Evolutionary conservation across 148 eudicot species (phyloP).

Genomic region (Fagopyrum homotropicum): DNA sequence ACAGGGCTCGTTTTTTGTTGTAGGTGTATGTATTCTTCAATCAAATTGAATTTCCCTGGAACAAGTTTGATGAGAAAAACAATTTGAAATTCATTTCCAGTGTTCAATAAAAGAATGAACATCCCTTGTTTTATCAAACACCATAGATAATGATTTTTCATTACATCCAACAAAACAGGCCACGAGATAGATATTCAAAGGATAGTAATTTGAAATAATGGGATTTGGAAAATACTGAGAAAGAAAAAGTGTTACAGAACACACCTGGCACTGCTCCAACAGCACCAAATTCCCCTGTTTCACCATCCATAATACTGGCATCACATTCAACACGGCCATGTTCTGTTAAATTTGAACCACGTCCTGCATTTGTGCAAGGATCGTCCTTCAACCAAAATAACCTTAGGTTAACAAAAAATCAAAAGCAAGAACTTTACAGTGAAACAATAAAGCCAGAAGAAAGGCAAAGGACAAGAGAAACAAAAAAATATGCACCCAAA

Average conservation of each 20-base stretch:
- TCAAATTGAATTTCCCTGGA: background rate
- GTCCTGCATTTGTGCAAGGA: conserved; percentile 89
- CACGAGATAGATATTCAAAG: background rate
- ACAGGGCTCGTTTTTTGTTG: background rate
- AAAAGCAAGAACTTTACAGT: background rate
- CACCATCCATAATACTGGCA: conserved; percentile 91
- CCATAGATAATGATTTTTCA: background rate
- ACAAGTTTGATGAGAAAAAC: background rate
- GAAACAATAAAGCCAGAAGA: background rate
- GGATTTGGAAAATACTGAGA: background rate
- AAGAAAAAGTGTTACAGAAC: conserved; percentile 6
- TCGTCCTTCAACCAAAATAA: conserved; percentile 55
- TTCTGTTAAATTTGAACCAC: conserved; percentile 95
- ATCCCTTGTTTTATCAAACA: background rate
- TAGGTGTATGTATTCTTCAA: background rate
- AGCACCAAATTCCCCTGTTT: conserved; percentile 82
- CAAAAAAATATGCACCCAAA: background rate
- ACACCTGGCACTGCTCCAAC: conserved; percentile 97
- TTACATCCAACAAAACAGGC: background rate
- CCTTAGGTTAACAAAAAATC: conserved; percentile 4
- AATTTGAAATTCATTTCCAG: background rate
- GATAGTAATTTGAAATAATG: background rate
- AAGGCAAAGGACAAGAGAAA: background rate
- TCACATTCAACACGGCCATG: conserved; percentile 97
- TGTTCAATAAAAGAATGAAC: background rate